A percentile compares a stretch with the other conserved stretches of the same genome.
phyloP scores from a whole-genome alignment of 352 stramenopile species.

The Globisporangium cylindrosporum region DNA sequence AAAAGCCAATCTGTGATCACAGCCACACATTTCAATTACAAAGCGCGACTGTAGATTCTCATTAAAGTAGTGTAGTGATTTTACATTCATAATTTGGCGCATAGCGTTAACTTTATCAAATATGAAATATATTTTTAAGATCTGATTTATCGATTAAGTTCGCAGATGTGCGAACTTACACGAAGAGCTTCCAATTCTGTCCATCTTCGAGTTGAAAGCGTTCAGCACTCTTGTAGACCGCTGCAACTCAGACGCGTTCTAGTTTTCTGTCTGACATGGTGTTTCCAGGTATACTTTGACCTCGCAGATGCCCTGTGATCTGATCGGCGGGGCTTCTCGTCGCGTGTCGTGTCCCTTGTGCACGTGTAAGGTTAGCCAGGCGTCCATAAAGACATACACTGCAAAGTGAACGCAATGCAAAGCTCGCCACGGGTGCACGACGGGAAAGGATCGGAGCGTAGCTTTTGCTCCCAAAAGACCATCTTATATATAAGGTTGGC shows the following conservation, averaged over 20 bases:
- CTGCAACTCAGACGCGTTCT: background rate
- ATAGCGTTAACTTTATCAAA: background rate
- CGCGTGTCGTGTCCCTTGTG: background rate
- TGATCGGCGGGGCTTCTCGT: background rate
- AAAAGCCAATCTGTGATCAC: constrained; percentile 5
- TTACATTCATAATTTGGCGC: background rate
- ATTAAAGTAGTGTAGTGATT: background rate
- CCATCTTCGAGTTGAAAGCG: background rate
- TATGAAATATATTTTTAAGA: too few relatives aligned
- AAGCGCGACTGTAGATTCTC: background rate
- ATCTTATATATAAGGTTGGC: background rate
- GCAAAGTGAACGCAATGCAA: background rate
- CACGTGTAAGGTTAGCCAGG: background rate
- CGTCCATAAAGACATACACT: background rate
- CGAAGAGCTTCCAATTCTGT: background rate
- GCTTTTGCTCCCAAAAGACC: too few relatives aligned
- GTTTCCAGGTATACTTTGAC: background rate
- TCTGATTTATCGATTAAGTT: constrained; percentile 6
- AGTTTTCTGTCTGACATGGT: background rate
- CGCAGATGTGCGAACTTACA: background rate
- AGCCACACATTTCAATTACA: constrained; percentile 4
- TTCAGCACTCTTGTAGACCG: background rate
- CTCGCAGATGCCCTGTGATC: background rate
- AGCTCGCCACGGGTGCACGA: too few relatives aligned
- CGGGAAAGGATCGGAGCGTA: too few relatives aligned